Evolutionary conservation across 768 basidiomycete species (phyloP), one percentile per base, ranked within the genome.

Genomic region (Floccularia luteovirens): DNA sequence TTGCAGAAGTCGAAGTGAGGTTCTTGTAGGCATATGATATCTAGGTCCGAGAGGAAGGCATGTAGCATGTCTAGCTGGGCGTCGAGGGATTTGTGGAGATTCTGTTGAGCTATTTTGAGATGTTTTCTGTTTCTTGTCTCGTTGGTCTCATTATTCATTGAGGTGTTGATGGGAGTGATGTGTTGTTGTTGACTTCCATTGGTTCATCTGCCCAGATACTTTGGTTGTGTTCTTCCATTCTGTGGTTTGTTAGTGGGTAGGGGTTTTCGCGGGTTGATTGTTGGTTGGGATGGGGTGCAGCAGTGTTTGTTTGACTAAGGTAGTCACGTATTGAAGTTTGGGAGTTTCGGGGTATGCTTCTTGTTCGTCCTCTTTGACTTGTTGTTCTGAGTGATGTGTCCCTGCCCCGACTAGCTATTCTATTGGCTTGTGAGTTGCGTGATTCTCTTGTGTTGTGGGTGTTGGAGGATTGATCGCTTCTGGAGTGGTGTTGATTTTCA

Each of bases 21-120:
- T 55, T 70, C 69, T 47, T 72, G 68, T 7, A 70, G 12, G 0
- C 52, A 42, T 0, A 66, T 24, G 0, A 72, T 51, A 44, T 70
- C 59, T 32, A 44, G 59, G 4, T 57, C 19, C 1, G 31, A 27
- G 7, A 41, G 16, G 12, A 31, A 16, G 4, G 4, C 12, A 27
- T 54, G 38, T 0, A 62, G 38, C 0, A 58, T 12, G 20, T 43
- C 45, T 1, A 27, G 38, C 28, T 54, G 54, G 0, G 51, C 48
- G 0, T n/a, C 32, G 3, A 33, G 21, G 3, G 58, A 60, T 25
- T 53, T 56, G 43, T 53, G 49, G 1, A 57, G 14, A 32, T 64
- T 63, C 25, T 56, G 55, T 34, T 60, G 57, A 6, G 20, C n/a
- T 14, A 34, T 34, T 8, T 7, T 34, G 8, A 34, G 16, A 8